These are phyloP conservation scores for Lomentospora prolificans DNA, from an alignment of 2,329 filamentous ascomycete genomes.

Conservation along the genomic window DNA sequence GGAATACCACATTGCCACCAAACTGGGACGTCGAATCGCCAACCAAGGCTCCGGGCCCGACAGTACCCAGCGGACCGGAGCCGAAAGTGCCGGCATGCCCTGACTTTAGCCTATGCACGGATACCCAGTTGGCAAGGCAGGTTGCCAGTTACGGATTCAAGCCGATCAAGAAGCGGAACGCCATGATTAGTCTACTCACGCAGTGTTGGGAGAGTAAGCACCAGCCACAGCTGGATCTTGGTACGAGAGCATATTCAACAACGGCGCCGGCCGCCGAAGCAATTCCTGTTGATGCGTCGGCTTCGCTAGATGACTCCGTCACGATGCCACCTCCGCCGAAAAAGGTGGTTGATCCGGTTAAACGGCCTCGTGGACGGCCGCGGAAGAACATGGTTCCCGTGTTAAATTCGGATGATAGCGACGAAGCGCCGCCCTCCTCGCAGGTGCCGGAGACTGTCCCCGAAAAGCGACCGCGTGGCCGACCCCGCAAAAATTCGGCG, in stretches of 20 bases:
- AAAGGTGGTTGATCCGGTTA: constrained; percentile 10
- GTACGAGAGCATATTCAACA: constrained; percentile 14
- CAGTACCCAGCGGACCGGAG: not conserved
- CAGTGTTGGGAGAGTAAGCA: constrained; percentile 61
- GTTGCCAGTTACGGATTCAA: constrained; percentile 63
- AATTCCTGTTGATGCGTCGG: not conserved
- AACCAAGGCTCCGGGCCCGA: not conserved
- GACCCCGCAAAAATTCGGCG: constrained; percentile 26
- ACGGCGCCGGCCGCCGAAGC: constrained; percentile 6
- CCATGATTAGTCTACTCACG: constrained; percentile 60
- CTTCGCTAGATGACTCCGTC: constrained; percentile 8
- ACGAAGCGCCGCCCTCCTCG: not conserved
- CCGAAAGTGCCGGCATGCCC: constrained; percentile 26
- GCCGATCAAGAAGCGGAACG: constrained; percentile 53
- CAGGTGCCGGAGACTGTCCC: constrained; percentile 25
- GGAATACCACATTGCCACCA: not conserved
- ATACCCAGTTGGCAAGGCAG: constrained; percentile 51
- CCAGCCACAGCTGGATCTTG: constrained; percentile 10
- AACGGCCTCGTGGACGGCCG: constrained; percentile 22
- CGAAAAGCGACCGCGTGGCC: constrained; percentile 22
- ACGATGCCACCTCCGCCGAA: constrained; percentile 8
- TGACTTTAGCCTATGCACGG: constrained; percentile 51
- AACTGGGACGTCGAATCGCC: not conserved
- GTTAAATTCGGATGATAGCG: not conserved
- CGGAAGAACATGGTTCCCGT: constrained; percentile 18